Evolutionary conservation across 495 filamentous ascomycete species (phyloP).

Genomic region (Penicillium argentinense): DNA sequence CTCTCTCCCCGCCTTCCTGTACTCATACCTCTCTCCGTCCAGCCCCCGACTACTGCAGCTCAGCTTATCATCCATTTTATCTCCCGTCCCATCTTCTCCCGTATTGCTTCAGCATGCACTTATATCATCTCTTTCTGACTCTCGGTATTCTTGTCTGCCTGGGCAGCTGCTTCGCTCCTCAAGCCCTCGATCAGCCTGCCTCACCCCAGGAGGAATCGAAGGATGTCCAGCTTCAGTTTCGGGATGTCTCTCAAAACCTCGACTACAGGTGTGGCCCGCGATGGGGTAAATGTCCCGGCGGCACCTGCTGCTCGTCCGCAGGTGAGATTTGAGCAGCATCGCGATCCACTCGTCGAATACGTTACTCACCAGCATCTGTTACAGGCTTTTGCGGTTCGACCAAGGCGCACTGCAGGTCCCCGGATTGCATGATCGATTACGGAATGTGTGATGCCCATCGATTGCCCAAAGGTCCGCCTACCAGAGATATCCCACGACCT

Average conservation of each 20-base stretch:
- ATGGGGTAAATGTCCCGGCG: slow-evolving; percentile 51
- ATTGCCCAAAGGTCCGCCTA: slow-evolving; percentile 60
- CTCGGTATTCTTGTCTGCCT: background rate
- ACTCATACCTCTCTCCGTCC: slow-evolving; percentile 3
- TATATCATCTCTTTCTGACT: slow-evolving; percentile 4
- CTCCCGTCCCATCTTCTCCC: slow-evolving; percentile 12
- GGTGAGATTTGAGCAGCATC: slow-evolving; percentile 49
- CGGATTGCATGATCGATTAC: slow-evolving; percentile 69
- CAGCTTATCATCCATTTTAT: slow-evolving; percentile 27
- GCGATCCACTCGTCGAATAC: too few species aligned
- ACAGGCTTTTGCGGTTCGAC: slow-evolving; percentile 59
- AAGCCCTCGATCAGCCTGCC: background rate
- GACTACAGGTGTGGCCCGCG: slow-evolving; percentile 40
- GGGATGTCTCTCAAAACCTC: slow-evolving; percentile 14
- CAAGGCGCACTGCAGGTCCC: slow-evolving; percentile 62
- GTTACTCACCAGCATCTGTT: slow-evolving; percentile 9
- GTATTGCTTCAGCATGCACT: background rate
- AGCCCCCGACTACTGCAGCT: slow-evolving; percentile 5
- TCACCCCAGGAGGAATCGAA: background rate
- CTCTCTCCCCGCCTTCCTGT: slow-evolving; percentile 3
- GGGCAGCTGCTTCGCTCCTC: background rate
- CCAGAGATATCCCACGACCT: slow-evolving; percentile 56
- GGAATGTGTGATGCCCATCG: slow-evolving; percentile 69
- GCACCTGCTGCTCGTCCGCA: slow-evolving; percentile 63
- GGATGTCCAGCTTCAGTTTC: slow-evolving; percentile 9